Evolutionary conservation across 306 rosid species (phyloP).

Genomic region (Prunus armeniaca): DNA sequence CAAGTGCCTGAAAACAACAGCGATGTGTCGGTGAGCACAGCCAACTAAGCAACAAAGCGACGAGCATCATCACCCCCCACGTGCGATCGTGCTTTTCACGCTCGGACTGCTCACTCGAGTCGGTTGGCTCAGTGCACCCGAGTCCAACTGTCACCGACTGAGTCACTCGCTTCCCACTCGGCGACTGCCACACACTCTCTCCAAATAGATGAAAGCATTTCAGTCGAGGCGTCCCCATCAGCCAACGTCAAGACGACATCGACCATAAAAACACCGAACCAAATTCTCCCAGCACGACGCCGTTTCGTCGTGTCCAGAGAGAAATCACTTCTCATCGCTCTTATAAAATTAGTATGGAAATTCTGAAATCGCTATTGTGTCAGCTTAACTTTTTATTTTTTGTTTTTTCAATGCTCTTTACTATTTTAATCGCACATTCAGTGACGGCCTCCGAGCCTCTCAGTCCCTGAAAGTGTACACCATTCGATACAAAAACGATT

Average conservation of each 20-base stretch:
- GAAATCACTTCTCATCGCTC: neutral
- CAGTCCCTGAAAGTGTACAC: constrained; percentile 18
- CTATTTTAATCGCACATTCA: constrained; percentile 1
- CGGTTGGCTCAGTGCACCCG: neutral
- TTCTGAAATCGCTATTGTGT: constrained; percentile 19
- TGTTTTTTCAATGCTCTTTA: too few relatives aligned
- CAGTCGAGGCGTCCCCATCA: constrained; percentile 30
- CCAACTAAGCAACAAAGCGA: constrained; percentile 1
- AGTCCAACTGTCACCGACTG: neutral
- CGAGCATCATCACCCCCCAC: neutral
- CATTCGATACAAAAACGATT: constrained; percentile 5
- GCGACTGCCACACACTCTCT: neutral
- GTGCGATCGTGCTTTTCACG: neutral
- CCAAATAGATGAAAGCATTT: constrained; percentile 6
- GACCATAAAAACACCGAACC: neutral
- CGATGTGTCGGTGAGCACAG: constrained; percentile 35
- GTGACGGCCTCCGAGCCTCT: neutral
- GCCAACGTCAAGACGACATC: constrained; percentile 26
- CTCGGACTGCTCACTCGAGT: neutral
- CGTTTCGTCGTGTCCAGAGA: constrained; percentile 25
- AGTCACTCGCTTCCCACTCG: neutral
- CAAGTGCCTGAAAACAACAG: neutral
- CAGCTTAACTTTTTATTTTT: constrained; percentile 3
- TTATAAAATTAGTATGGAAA: constrained; percentile 1
- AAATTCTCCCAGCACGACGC: constrained; percentile 17